Evolutionary conservation across 2,329 filamentous ascomycete species (phyloP).

Genomic region (Ascochyta fabae): DNA sequence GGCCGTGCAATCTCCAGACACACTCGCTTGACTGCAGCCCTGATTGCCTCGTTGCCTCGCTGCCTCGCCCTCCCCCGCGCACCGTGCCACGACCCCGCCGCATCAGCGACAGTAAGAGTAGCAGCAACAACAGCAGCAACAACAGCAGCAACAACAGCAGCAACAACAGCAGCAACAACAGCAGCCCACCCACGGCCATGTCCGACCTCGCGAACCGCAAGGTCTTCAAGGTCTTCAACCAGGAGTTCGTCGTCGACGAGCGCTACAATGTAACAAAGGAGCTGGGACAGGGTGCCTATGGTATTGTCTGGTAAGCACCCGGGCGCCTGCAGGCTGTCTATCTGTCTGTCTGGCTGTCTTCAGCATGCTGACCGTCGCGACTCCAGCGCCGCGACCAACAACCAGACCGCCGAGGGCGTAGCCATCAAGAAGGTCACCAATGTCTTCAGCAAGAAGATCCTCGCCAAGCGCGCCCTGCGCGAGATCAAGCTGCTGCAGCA

Average conservation of each 20-base stretch:
- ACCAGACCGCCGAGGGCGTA: conserved; percentile 87
- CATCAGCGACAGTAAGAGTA: background rate
- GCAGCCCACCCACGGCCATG: conserved; percentile 50
- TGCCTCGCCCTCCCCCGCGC: conserved; percentile 6
- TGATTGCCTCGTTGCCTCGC: background rate
- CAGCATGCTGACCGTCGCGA: conserved; percentile 30
- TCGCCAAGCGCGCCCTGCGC: conserved; percentile 94
- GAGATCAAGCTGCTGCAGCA: conserved; percentile 99
- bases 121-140: background rate
- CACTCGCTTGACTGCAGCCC: background rate
- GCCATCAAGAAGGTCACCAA: conserved; percentile 99
- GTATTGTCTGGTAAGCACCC: conserved; percentile 86
- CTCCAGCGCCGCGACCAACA: conserved; percentile 86
- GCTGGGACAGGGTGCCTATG: conserved; percentile 95
- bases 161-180: background rate
- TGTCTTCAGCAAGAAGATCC: conserved; percentile 99
- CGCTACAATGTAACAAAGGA: conserved; percentile 99
- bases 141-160: background rate
- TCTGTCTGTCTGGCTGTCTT: background rate
- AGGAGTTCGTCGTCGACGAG: conserved; percentile 98
- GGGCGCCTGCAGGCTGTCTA: background rate
- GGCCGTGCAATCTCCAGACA: conserved; percentile 6
- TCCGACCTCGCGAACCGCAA: conserved; percentile 74
- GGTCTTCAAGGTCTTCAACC: conserved; percentile 78
- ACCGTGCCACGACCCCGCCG: background rate